These are phyloP conservation scores for Paecilomyces niveus DNA, from an alignment of 2,329 filamentous ascomycete species.

Conservation along the genomic window DNA sequence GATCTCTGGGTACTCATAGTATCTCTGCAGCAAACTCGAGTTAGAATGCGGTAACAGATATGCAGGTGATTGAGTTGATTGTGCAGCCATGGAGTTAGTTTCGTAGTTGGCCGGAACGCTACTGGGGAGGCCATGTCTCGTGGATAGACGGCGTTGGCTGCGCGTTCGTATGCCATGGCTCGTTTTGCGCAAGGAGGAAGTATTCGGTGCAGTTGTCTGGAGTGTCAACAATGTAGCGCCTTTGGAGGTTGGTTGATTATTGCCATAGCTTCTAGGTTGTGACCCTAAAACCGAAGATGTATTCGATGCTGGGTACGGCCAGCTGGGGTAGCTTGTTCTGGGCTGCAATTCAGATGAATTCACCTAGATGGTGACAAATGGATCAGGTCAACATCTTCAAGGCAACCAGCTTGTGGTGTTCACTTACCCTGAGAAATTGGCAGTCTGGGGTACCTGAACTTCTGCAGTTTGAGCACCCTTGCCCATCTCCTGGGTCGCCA, in stretches of 20 bases:
- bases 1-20: slow-evolving; percentile 18
- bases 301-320: slow-evolving; percentile 20
- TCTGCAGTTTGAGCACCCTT: slow-evolving; percentile 76
- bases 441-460: slow-evolving; percentile 60
- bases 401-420: neutral
- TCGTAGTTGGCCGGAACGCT: slow-evolving; percentile 24
- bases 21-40: slow-evolving; percentile 20
- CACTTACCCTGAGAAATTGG: slow-evolving; percentile 67
- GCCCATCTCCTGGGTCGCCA: slow-evolving; percentile 70
- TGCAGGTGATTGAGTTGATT: slow-evolving; percentile 24
- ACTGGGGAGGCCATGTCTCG: slow-evolving; percentile 14
- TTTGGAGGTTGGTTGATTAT: neutral
- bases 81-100: slow-evolving; percentile 24
- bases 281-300: slow-evolving; percentile 11
- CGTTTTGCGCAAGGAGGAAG: slow-evolving; percentile 13
- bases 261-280: slow-evolving; percentile 12
- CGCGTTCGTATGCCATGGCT: slow-evolving; percentile 19
- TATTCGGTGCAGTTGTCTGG: slow-evolving; percentile 7
- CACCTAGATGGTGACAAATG: slow-evolving; percentile 14
- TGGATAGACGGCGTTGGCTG: slow-evolving; percentile 13
- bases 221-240: slow-evolving; percentile 6
- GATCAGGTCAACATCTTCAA: neutral
- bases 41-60: slow-evolving; percentile 30
- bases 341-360: slow-evolving; percentile 24
- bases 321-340: slow-evolving; percentile 14